These are phyloP conservation scores for Jaapia argillacea DNA, from an alignment of 768 basidiomycete genomes.

Conservation along the genomic window DNA sequence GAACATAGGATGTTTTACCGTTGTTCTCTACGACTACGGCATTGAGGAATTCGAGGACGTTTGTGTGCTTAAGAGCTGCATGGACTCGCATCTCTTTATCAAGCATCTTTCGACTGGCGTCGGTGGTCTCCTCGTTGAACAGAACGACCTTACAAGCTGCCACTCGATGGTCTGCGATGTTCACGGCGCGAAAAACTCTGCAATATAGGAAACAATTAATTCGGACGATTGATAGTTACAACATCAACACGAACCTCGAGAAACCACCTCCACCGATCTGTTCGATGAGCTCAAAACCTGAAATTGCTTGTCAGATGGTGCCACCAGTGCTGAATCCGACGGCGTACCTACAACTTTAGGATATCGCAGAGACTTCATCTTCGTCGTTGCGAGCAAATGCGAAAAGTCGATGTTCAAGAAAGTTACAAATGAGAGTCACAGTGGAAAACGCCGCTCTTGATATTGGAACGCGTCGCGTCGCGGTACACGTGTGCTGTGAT, in stretches of 20 bases:
- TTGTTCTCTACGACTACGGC: slow-evolving; percentile 65
- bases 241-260: slow-evolving; percentile 48
- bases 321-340: not conserved
- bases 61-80: slow-evolving; percentile 60
- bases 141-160: slow-evolving; percentile 84
- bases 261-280: slow-evolving; percentile 86
- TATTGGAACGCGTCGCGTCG: too few relatives aligned
- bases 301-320: not conserved
- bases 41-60: slow-evolving; percentile 80
- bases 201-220: not conserved
- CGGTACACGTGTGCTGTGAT: too few relatives aligned
- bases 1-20: slow-evolving; percentile 44
- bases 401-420: too few relatives aligned
- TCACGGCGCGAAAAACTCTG: slow-evolving; percentile 80
- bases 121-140: slow-evolving; percentile 52
- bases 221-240: not conserved
- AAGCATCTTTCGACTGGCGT: slow-evolving; percentile 65
- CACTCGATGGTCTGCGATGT: slow-evolving; percentile 51
- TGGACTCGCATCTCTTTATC: slow-evolving; percentile 94
- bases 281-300: slow-evolving; percentile 63
- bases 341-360: slow-evolving; percentile 9
- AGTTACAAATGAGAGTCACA: too few relatives aligned
- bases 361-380: too few relatives aligned
- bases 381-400: too few relatives aligned
- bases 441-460: too few relatives aligned